Conservation (phyloP, 257 asterid species). For the Scutellaria galericulata region DNA sequence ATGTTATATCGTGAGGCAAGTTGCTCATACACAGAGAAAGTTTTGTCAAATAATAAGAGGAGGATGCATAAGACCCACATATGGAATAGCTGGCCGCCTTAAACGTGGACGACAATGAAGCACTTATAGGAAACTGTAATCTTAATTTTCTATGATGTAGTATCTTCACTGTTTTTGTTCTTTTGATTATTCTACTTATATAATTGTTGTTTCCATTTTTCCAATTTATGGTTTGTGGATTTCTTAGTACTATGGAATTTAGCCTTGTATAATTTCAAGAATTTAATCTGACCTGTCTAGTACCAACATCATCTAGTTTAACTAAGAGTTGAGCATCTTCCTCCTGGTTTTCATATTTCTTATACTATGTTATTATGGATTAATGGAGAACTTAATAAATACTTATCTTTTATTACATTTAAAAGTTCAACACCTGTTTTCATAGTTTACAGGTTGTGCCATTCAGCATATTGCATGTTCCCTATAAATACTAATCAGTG, state of each 20-base stretch:
- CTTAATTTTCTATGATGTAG: not conserved
- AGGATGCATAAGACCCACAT: constrained; percentile 12
- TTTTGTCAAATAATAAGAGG: constrained; percentile 14
- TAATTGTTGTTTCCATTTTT: not conserved
- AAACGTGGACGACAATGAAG: not conserved
- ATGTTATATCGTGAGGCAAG: constrained; percentile 8
- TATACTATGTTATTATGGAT: constrained; percentile 16
- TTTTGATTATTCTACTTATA: constrained; percentile 7
- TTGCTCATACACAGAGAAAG: not conserved
- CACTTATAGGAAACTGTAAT: not conserved
- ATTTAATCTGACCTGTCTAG: not conserved
- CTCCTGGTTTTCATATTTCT: constrained; percentile 23
- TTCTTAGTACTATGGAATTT: constrained; percentile 20
- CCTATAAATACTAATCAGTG: not conserved
- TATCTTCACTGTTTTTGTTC: not conserved
- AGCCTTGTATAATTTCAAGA: constrained; percentile 23
- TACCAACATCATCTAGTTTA: constrained; percentile 31
- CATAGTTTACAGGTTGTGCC: constrained; percentile 1
- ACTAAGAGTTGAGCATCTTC: constrained; percentile 26
- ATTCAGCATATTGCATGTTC: constrained; percentile 19
- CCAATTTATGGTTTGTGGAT: constrained; percentile 21
- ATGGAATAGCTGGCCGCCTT: not conserved
- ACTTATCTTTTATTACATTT: constrained; percentile 4
- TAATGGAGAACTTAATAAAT: constrained; percentile 23
- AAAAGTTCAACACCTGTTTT: constrained; percentile 21